phyloP scores from a whole-genome alignment of 371 early-diverging fungal genomes.

The Mucor velutinosus region DNA sequence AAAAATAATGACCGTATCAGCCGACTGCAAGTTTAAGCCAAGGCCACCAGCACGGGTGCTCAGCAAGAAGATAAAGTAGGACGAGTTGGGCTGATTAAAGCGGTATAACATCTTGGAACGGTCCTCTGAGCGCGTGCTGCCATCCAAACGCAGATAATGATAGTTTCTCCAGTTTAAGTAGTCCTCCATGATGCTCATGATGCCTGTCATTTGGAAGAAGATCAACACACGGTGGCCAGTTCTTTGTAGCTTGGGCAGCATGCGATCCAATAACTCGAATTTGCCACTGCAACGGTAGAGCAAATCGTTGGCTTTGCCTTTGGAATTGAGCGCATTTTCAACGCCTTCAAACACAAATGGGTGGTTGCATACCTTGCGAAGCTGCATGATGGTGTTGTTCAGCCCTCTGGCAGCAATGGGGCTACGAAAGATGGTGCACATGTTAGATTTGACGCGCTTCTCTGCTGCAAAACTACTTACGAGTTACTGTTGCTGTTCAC shows the following conservation, averaged over 20 bases:
- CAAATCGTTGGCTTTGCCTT: conserved; percentile 50
- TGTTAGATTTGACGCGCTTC: not conserved
- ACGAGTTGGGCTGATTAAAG: conserved; percentile 85
- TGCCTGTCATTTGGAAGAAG: conserved; percentile 99
- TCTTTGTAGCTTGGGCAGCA: conserved; percentile 89
- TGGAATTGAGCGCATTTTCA: conserved; percentile 76
- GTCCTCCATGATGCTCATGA: conserved; percentile 97
- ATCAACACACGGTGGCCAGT: conserved; percentile 94
- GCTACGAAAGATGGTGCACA: not conserved
- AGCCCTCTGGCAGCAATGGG: conserved; percentile 71
- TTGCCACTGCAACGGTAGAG: conserved; percentile 92
- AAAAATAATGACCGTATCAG: conserved; percentile 99
- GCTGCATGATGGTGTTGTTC: conserved; percentile 98
- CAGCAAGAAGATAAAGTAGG: conserved; percentile 92
- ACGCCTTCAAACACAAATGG: conserved; percentile 98
- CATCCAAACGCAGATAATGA: conserved; percentile 93
- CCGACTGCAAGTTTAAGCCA: conserved; percentile 98
- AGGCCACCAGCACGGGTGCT: conserved; percentile 99
- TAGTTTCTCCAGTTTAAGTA: conserved; percentile 80
- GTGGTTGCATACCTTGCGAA: conserved; percentile 99
- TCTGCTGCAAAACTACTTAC: conserved; percentile 42
- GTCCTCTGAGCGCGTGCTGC: conserved; percentile 91
- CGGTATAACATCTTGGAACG: conserved; percentile 79
- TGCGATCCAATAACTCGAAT: conserved; percentile 96
- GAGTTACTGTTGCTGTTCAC: conserved; percentile 43